A percentile compares a stretch with the other conserved stretches of the same genome.
Conservation (phyloP, 805 yeast genomes). For the Nakazawaea peltata region DNA sequence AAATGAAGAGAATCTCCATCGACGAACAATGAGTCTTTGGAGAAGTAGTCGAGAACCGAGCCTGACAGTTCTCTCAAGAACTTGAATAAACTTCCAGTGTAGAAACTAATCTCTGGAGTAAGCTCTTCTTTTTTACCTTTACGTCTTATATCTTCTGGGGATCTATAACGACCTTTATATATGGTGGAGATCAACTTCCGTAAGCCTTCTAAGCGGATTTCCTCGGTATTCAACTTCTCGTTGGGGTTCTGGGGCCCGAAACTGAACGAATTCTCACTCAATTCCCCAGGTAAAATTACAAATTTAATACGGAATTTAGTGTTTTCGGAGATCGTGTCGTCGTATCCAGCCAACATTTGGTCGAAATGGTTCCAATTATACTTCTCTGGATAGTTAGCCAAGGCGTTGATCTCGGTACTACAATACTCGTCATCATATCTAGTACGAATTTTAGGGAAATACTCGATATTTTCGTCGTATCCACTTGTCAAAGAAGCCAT, state of each 20-base stretch:
- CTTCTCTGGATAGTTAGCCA: constrained; percentile 40
- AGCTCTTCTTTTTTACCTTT: constrained; percentile 31
- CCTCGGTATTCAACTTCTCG: constrained; percentile 73
- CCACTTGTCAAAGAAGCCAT: constrained; percentile 18
- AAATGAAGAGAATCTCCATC: constrained; percentile 25
- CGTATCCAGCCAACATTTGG: constrained; percentile 86
- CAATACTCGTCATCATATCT: constrained; percentile 65
- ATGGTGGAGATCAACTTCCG: constrained; percentile 57
- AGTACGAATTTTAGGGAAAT: constrained; percentile 61
- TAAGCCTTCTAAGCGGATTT: constrained; percentile 86
- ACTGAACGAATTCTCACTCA: constrained; percentile 44
- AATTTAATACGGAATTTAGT: constrained; percentile 66
- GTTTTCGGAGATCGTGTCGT: constrained; percentile 55
- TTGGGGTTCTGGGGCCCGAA: constrained; percentile 30
- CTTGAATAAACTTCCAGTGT: constrained; percentile 75
- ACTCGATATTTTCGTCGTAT: constrained; percentile 16
- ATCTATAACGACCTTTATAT: constrained; percentile 45
- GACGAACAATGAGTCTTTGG: constrained; percentile 25
- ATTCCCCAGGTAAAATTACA: constrained; percentile 75
- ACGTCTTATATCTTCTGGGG: constrained; percentile 32
- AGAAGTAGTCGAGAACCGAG: constrained; percentile 19
- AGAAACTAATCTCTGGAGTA: constrained; percentile 72
- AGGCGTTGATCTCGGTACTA: constrained; percentile 47
- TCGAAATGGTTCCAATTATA: constrained; percentile 91
- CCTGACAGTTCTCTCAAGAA: constrained; percentile 51